Evolutionary conservation across 1,284 basidiomycete species (phyloP), one percentile per base, ranked within the genome.

Genomic region (Fomitiporia mediterranea): DNA sequence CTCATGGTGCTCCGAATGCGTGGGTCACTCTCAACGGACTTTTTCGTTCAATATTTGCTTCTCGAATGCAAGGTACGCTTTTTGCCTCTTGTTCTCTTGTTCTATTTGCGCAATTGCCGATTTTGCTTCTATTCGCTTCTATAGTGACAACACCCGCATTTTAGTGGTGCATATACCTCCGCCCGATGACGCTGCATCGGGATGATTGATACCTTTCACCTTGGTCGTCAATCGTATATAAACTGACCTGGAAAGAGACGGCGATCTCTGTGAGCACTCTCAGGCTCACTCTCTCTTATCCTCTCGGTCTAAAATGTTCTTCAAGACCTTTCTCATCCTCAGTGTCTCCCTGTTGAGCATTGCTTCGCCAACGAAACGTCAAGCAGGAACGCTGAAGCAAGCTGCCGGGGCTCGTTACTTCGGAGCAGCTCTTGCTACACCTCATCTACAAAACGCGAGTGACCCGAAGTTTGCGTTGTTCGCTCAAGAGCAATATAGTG

Each of bases 391-490:
- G 23, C 38, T 58, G 51, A 58, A 58, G 27, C 51, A 43, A 7
- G 56, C 56, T 23, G 56, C 56, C 13, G 46, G 40, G 6, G n/a
- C 56, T 17, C 56, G 56, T n/a, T 58, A 58, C 38, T 58, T 58
- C n/a, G 56, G 56, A n/a, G 56, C 56, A 5, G 56, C 56, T 7
- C 56, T 58, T 30, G 56, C 39, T 13, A 46, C 43, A n/a, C 23
- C 32, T 7, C 56, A 58, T 40, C 51, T 58, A 1, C 43, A 34
- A 3, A 58, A 58, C 25, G 55, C 50, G 19, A 57, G 55, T 27
- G 56, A 58, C 27, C 43, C 42, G 34, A 54, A 58, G 4, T 58
- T 58, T 38, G 30, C 39, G 13, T 17, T 34, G 4, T 48, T 58
- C 28, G 56, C 43, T 15, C 32, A 27, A n/a, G 19, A 53, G 21